phyloP scores from a whole-genome alignment of 2,329 filamentous ascomycete genomes.

The Cryphonectria parasitica region DNA sequence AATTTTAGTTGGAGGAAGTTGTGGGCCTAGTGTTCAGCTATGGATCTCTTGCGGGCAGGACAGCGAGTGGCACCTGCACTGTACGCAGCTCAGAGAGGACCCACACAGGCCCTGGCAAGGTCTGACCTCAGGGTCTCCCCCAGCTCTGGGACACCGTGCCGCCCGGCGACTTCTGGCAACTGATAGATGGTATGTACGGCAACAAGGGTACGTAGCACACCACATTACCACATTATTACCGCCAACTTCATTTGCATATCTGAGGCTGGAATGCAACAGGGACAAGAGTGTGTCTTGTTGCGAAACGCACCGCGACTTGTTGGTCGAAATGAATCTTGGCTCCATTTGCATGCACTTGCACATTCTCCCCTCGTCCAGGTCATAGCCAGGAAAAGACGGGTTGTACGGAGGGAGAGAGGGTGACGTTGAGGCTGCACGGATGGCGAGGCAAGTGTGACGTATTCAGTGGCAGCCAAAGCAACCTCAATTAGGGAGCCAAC shows the following conservation, averaged over 20 bases:
- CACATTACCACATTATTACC: not conserved
- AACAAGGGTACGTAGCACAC: not conserved
- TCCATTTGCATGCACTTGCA: not conserved
- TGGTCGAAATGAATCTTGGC: not conserved
- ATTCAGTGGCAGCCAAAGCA: conserved; percentile 13
- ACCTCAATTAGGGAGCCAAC: conserved; percentile 2
- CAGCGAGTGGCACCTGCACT: not conserved
- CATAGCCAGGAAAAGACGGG: not conserved
- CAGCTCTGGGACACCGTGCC: not conserved
- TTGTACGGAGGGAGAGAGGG: not conserved
- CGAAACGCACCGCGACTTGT: not conserved
- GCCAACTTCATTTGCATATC: not conserved
- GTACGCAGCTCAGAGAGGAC: not conserved
- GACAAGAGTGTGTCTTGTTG: not conserved
- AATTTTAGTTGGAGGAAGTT: not conserved
- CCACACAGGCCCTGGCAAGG: not conserved
- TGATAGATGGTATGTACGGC: too few species aligned
- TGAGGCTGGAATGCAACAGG: not conserved
- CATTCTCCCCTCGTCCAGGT: conserved; percentile 2
- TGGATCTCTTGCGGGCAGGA: not conserved
- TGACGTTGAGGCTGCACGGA: conserved; percentile 11
- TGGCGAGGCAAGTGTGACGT: conserved; percentile 3
- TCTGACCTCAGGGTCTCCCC: not conserved
- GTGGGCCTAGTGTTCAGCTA: not conserved
- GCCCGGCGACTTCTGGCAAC: not conserved